Evolutionary conservation across 208 protist species (phyloP), one percentile per base, ranked within the genome.

Genomic region (Trypanosoma rangeli): DNA sequence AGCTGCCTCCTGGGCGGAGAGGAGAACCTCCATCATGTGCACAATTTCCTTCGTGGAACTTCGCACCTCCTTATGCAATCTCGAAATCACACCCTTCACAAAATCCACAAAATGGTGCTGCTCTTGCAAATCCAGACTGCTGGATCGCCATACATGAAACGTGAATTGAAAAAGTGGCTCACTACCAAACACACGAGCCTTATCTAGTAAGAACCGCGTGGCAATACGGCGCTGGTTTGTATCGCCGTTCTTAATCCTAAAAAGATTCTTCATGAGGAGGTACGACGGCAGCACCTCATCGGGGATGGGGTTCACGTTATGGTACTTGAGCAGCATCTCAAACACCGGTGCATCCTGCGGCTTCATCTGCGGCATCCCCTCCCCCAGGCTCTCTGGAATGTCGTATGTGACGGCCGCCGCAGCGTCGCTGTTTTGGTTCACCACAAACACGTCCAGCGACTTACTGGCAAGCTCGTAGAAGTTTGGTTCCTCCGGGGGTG

Each of bases 201-300:
- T 99, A 58, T 99, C 98, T 5, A 99, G 99, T 13, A 99, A 79
- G 70, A 97, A 97, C 31, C 98, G 88, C 55, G 99, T 92, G 24
- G 97, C 98, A 56, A 85, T 74, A 76, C 99, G 99, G 16, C 99
- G 83, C 89, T 99, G 95, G 64, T 84, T 93, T 35, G 96, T 96
- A 46, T 98, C 98, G 59, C 99, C 99, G 85, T 99, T 99, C 80
- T 99, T 99, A 53, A 99, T 93, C 73, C 98, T 98, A 42, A 99
- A 95, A 18, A 99, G 85, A 53, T 99, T 92, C 73, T 97, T 97
- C 96, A 99, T 99, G 55, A 99, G 94, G 50, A 97, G 87, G 55
- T 98, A 92, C 37, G 99, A 97, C 24, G 97, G 98, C 16, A 92
- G 71, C 67, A 98, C 85, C 39, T 98, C 93, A 28, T 93, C 82